phyloP scores from a whole-genome alignment of 805 yeast genomes.

The Pichia sporocuriosa region DNA sequence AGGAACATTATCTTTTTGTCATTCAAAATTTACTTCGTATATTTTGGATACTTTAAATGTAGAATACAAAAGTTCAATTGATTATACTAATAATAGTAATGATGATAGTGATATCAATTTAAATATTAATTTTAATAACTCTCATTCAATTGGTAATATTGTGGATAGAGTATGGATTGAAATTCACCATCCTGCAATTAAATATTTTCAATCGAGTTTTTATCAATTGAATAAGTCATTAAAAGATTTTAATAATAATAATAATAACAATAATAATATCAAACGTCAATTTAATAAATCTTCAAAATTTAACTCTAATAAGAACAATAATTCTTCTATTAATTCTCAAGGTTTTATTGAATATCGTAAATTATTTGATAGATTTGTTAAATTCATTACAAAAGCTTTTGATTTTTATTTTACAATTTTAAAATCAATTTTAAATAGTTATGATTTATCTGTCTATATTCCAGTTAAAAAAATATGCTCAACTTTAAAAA shows the following conservation, averaged over 20 bases:
- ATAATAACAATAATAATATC: slow-evolving; percentile 20
- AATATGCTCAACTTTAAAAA: slow-evolving; percentile 25
- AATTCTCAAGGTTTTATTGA: slow-evolving; percentile 36
- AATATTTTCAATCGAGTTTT: slow-evolving; percentile 42
- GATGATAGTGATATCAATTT: neutral
- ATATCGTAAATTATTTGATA: slow-evolving; percentile 47
- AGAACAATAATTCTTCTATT: neutral
- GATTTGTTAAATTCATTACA: slow-evolving; percentile 42
- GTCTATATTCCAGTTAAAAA: slow-evolving; percentile 29
- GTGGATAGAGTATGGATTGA: slow-evolving; percentile 54
- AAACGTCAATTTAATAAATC: slow-evolving; percentile 15
- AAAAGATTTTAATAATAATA: slow-evolving; percentile 8
- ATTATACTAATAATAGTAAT: neutral
- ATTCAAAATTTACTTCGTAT: slow-evolving; percentile 39
- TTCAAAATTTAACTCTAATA: slow-evolving; percentile 6
- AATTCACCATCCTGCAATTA: slow-evolving; percentile 58
- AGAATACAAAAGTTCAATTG: slow-evolving; percentile 3
- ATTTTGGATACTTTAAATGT: slow-evolving; percentile 34
- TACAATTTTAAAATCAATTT: slow-evolving; percentile 34
- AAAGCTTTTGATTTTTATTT: slow-evolving; percentile 43
- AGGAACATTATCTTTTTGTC: slow-evolving; percentile 44
- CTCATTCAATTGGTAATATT: slow-evolving; percentile 23
- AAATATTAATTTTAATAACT: neutral
- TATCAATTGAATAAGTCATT: slow-evolving; percentile 10
- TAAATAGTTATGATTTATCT: slow-evolving; percentile 33